Evolutionary conservation across 2,329 filamentous ascomycete species (phyloP), one percentile per base, ranked within the genome.

Genomic region (Apiospora arundinis): DNA sequence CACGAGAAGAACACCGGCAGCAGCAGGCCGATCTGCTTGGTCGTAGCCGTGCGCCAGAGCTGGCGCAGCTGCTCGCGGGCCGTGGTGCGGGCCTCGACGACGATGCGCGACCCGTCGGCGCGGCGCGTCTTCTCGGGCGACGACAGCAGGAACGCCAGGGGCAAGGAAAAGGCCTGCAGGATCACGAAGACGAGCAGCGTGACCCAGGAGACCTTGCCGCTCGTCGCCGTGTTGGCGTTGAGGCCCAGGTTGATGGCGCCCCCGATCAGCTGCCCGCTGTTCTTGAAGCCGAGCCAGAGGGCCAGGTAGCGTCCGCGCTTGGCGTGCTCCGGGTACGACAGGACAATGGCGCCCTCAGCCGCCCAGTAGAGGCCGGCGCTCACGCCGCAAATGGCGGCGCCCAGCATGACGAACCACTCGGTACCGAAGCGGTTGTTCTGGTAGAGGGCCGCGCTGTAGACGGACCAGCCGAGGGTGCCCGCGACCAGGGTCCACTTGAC

Each of bases 311-410:
- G 86, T 0, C 90, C 91, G 69, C 88, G 87, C 66, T 92, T 92
- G 76, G 88, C 89, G 0, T 91, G 91, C 75, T 94, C 92, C 0
- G 92, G 92, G 74, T 94, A 94, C 0, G 89, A 86, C 23, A 94
- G 87, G 0, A 92, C 92, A 70, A 94, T 92, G 0, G 92, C 92
- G 0, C 90, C 91, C 80, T 94, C 92, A 0, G 92, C 89, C 85
- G 91, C 91, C 92, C 92, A 94, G 80, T 94, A 94, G 0, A 94
- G 84, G 0, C 92, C 92, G 0, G 92, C 92, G 0, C 89, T 91
- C 40, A 93, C 85, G 23, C 92, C 92, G 73, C 92, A 94, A 0
- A 92, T 82, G 0, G 91, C 91, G 0, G 91, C 91, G 0, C 92
- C 92, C 9, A 94, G 80, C 0, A 93, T 84, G 0, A 91, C 86